Evolutionary conservation across 768 basidiomycete species (phyloP), one percentile per base, ranked within the genome.

Genomic region (Termitomyces eurrhizus): DNA sequence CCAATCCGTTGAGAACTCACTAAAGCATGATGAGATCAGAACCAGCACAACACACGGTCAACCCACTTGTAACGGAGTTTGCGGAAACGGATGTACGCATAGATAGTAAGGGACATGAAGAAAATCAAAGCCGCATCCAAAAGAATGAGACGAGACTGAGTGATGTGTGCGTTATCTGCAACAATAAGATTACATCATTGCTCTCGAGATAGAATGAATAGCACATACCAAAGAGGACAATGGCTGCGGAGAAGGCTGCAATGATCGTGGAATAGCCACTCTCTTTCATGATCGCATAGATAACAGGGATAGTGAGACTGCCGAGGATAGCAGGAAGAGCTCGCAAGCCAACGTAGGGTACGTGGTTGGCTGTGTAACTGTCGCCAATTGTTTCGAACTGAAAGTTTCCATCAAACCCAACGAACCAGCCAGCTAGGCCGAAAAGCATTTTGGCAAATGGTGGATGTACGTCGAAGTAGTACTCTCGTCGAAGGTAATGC

Each of bases 391-490:
- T 89, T 61, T 97, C 92, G 78, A 99, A 99, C 33, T 86, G 81
- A 75, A 98, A 99, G 54, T 88, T 80, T 44, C 97, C 97, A 66
- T 98, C 91, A 69, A 95, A 98, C 11, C 96, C 97, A 35, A 95
- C 92, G 59, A 95, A 90, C 93, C 93, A 98, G 63, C 94, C 97
- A 33, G 92, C 92, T 37, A 97, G 82, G 45, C 89, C 97, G 69
- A 96, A 93, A 29, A 99, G 80, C 62, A 99, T 83, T 73, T 99
- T 99, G 45, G 97, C 95, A 55, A 98, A 85, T 2, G 97, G 97
- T 41, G 97, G 97, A 69, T 99, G 97, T 8, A 99, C 96, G 72
- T 99, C 97, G 79, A 99, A 99, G 77, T 98, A 98, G 78, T 98
- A 99, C 74, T 97, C 86, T 64, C 96, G 83, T 50, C 78, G 78